Evolutionary conservation across 2,329 filamentous ascomycete species (phyloP).

Genomic region (Fusarium newnesense): DNA sequence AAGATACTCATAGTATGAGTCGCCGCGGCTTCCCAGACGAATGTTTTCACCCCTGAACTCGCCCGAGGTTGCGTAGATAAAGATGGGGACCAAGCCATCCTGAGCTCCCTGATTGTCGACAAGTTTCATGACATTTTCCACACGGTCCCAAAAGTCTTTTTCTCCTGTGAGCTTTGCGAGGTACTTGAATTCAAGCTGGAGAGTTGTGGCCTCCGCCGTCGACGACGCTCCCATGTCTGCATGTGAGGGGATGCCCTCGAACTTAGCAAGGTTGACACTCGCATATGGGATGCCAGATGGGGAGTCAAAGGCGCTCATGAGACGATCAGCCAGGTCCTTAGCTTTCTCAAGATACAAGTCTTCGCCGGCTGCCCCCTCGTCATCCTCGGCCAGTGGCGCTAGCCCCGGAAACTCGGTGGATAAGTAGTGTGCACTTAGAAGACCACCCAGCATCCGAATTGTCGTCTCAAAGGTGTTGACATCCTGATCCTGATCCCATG

Average conservation of each 20-base stretch:
- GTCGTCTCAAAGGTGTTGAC: conserved; percentile 99
- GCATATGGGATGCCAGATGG: conserved; percentile 88
- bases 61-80: conserved; percentile 82
- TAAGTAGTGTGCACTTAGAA: conserved; percentile 95
- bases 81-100: conserved; percentile 92
- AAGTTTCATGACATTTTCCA: conserved; percentile 90
- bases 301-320: conserved; percentile 89
- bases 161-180: conserved; percentile 94
- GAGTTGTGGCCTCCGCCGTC: conserved; percentile 89
- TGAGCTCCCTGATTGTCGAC: conserved; percentile 83
- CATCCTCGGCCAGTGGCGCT: conserved; percentile 77
- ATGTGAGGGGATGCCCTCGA: conserved; percentile 81
- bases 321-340: conserved; percentile 87
- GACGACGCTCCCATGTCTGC: conserved; percentile 88
- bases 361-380: conserved; percentile 78
- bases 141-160: conserved; percentile 89
- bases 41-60: conserved; percentile 87
- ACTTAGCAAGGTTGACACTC: conserved; percentile 86
- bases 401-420: conserved; percentile 84
- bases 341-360: conserved; percentile 97
- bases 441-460: conserved; percentile 94
- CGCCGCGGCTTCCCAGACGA: conserved; percentile 89
- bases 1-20: conserved; percentile 98
- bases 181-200: conserved; percentile 98
- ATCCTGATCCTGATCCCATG: conserved; percentile 92